Evolutionary conservation across 2,329 filamentous ascomycete species (phyloP).

Genomic region (Phaeosphaeria sp.): DNA sequence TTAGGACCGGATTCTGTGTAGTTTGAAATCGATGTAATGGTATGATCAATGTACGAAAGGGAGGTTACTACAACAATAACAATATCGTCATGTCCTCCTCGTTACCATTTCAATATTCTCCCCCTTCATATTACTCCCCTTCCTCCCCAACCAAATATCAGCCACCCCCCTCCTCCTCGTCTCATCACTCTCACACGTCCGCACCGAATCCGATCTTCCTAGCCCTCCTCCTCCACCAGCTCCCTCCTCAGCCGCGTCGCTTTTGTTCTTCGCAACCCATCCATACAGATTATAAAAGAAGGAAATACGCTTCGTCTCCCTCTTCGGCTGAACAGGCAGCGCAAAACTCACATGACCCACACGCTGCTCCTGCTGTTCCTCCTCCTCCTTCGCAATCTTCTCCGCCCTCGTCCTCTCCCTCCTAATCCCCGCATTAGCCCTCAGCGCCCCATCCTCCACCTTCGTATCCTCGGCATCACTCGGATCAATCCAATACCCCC

Average conservation of each 20-base stretch:
- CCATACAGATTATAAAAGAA: not conserved
- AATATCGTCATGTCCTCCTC: not conserved
- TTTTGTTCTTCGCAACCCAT: not conserved
- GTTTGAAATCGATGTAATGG: not conserved
- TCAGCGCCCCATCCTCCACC: not conserved
- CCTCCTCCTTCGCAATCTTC: not conserved
- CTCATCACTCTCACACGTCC: constrained; percentile 1
- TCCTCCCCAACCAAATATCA: constrained; percentile 3
- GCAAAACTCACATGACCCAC: too few species aligned
- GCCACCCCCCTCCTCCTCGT: not conserved
- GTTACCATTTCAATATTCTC: constrained; percentile 4
- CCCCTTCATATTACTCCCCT: not conserved
- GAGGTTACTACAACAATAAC: not conserved
- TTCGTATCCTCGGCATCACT: constrained; percentile 1
- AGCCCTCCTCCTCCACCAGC: not conserved
- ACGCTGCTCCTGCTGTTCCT: not conserved
- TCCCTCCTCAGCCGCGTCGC: too few species aligned
- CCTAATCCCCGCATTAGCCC: not conserved
- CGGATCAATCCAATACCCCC: constrained; percentile 13
- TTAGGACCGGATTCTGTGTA: not conserved
- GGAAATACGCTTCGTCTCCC: not conserved
- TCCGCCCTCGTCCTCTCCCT: not conserved
- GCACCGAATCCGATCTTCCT: not conserved
- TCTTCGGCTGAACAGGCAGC: not conserved
- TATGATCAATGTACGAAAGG: not conserved